Evolutionary conservation across 2,329 filamentous ascomycete species (phyloP), one percentile per base, ranked within the genome.

Genomic region (Macrophomina phaseolina): DNA sequence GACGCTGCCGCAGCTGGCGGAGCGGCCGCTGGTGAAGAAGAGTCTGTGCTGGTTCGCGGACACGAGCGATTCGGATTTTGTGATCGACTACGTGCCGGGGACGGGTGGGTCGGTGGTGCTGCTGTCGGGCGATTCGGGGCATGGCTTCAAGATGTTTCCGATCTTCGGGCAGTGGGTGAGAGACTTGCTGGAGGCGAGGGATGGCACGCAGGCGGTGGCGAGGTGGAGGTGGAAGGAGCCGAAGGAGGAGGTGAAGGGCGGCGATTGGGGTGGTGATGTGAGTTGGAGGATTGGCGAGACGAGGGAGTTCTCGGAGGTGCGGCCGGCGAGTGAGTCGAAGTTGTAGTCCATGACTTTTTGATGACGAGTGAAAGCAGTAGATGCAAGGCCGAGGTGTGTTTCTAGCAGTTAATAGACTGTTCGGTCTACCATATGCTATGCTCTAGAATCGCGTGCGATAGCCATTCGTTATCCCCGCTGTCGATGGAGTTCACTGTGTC

Each of bases 31-130:
- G n/a, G 82, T 89, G 1, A 78, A 83, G 36, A 82, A 83, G 71
- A 81, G 80, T 1, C 74, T 90, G n/a, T 90, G 88, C 72, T 90
- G 87, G 87, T 87, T 87, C 68, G 86, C 86, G 0, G 88, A 90
- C 70, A 87, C 86, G 0, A 79, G 76, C 7, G 85, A 89, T 70
- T 87, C 86, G 0, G 85, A 89, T 55, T 90, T 83, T 69, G 81
- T 87, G 58, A 81, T 90, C 51, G 87, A 89, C 71, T 86, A 82
- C 64, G 83, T 89, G 0, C 87, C 87, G 0, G 73, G 77, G 0
- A 84, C 80, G 0, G 73, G 75, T 1, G 75, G 77, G 1, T 82
- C 80, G 0, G 78, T 89, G 2, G 74, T 89, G 2, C 72, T 87
- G 0, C 69, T 85, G 0, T 83, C 84, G 0, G 87, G 87, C 0